Evolutionary conservation across 768 basidiomycete species (phyloP).

Genomic region (Lactifluus pinguis): DNA sequence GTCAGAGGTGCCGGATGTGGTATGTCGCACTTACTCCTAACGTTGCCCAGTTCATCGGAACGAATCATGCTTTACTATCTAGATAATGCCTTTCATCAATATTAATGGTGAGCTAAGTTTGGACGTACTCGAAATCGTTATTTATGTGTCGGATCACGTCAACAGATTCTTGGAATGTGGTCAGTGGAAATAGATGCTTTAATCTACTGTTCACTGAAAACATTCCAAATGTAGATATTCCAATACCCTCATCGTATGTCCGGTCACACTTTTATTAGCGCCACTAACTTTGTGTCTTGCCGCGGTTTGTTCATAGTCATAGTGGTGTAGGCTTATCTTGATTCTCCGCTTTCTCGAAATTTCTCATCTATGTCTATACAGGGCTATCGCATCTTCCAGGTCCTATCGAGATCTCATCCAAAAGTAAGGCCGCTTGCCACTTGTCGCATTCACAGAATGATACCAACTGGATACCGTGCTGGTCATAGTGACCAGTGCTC

Average conservation of each 20-base stretch:
- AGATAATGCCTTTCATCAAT: background rate
- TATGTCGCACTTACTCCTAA: background rate
- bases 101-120: slow-evolving; percentile 8
- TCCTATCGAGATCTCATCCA: background rate
- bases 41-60: too few species aligned
- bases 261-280: background rate
- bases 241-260: background rate
- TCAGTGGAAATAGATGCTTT: background rate
- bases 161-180: too few species aligned
- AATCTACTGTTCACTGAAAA: background rate
- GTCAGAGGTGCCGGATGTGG: slow-evolving; percentile 9
- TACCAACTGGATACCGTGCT: too few species aligned
- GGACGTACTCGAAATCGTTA: background rate
- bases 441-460: background rate
- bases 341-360: background rate
- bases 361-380: background rate
- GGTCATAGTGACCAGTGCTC: too few species aligned
- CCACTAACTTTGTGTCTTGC: background rate
- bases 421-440: background rate
- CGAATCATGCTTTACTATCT: background rate
- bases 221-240: too few species aligned
- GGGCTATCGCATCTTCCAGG: slow-evolving; percentile 12
- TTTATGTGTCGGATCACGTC: background rate
- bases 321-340: slow-evolving; percentile 1
- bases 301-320: background rate